Evolutionary conservation across 169 alveolate genomes (phyloP).

Genomic region (Plasmodium vivax): DNA sequence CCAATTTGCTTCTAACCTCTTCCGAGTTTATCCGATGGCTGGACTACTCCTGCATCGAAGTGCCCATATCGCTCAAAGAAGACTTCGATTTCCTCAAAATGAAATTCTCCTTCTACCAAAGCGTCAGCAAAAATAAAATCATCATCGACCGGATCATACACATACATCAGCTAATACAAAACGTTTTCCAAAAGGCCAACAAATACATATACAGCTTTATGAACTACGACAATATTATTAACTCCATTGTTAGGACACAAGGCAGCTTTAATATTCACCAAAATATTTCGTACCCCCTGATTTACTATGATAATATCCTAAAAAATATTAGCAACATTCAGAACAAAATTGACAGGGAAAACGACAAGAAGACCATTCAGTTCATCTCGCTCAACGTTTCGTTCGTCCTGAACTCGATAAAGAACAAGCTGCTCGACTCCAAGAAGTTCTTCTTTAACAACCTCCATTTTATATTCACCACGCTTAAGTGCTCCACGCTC

Average conservation of each 20-base stretch:
- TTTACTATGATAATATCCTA: constrained; percentile 54
- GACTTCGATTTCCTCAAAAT: constrained; percentile 60
- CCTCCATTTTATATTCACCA: constrained; percentile 64
- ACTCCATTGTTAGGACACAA: constrained; percentile 47
- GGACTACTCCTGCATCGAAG: constrained; percentile 74
- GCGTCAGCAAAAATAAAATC: constrained; percentile 74
- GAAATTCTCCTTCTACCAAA: constrained; percentile 70
- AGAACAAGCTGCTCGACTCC: constrained; percentile 48
- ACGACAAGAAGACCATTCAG: constrained; percentile 72
- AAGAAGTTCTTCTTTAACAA: constrained; percentile 58
- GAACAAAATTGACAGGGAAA: constrained; percentile 63
- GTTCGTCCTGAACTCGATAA: constrained; percentile 57
- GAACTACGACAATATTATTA: constrained; percentile 66
- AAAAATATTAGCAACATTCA: constrained; percentile 63
- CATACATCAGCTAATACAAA: constrained; percentile 71
- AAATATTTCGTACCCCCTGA: constrained; percentile 51
- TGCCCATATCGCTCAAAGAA: constrained; percentile 61
- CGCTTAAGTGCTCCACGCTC: constrained; percentile 48
- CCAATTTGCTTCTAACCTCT: constrained; percentile 64
- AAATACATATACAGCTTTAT: constrained; percentile 72
- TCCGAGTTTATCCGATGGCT: constrained; percentile 72
- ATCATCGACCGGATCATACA: constrained; percentile 71
- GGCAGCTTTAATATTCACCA: constrained; percentile 52
- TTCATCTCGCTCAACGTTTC: constrained; percentile 61
- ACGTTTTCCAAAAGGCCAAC: constrained; percentile 72